Percentiles rank a stretch among this genome's conserved stretches.
phyloP scores from a whole-genome alignment of 2,329 filamentous ascomycete genomes.

The Xylariaceae sp. region DNA sequence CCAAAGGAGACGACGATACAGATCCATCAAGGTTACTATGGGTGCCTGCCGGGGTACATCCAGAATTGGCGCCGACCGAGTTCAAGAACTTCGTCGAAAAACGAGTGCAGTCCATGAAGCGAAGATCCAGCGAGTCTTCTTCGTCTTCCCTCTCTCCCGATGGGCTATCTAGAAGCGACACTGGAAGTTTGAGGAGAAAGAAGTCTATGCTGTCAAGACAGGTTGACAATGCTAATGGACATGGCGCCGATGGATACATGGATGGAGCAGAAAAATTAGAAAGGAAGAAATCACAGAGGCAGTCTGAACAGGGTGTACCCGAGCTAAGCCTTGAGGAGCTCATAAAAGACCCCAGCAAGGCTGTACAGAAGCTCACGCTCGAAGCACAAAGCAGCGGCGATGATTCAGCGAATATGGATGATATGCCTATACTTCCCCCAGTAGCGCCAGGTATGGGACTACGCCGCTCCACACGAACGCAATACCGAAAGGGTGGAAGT shows the following conservation, averaged over 20 bases:
- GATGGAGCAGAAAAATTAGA: constrained; percentile 82
- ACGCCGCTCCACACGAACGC: constrained; percentile 86
- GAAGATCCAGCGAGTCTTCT: constrained; percentile 69
- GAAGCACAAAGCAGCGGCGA: constrained; percentile 44
- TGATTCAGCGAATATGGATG: constrained; percentile 52
- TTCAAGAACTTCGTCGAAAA: constrained; percentile 97
- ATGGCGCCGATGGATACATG: constrained; percentile 62
- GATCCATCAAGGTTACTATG: constrained; percentile 88
- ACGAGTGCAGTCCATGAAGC: constrained; percentile 82
- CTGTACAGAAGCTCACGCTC: constrained; percentile 67
- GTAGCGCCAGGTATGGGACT: constrained; percentile 74
- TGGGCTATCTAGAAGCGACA: constrained; percentile 51
- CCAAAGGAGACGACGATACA: constrained; percentile 72
- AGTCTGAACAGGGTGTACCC: constrained; percentile 44
- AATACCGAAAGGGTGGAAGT: constrained; percentile 83
- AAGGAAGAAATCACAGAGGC: constrained; percentile 63
- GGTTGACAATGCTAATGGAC: constrained; percentile 69
- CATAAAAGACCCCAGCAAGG: constrained; percentile 72
- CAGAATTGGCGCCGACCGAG: constrained; percentile 89
- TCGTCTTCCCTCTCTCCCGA: constrained; percentile 54
- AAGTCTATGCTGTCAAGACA: constrained; percentile 95
- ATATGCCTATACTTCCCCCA: constrained; percentile 78
- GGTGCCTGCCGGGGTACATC: constrained; percentile 92
- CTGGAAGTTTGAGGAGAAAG: constrained; percentile 71
- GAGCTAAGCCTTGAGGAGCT: constrained; percentile 77